Base-by-base conservation (phyloP, 805 yeast species). In the Saccharomycopsis javanensis region DNA sequence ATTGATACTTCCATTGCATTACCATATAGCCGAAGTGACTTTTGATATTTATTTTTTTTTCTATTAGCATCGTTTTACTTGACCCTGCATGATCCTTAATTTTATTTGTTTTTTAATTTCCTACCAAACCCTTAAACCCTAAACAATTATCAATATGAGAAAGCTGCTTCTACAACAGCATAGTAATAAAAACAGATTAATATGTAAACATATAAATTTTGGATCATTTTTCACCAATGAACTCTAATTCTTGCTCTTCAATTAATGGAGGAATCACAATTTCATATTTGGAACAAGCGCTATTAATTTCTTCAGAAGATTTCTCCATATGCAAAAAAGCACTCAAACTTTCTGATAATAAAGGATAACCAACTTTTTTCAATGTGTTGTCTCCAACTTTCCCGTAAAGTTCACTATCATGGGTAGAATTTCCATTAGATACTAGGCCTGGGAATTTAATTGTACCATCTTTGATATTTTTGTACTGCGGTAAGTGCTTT, bases 261-360 rank as follows among this genome's bases (percentile, higher is more conserved):
- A 61, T 61, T 60, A 77, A 69, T 37, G 70, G 68, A 1, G 86
- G 85, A 63, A 81, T 72, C 59, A 77, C 63, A 38, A 81, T 68
- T 64, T 80, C 82, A 65, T 80, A 81, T 42, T 68, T 76, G 42
- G 71, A 71, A 10, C 81, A 75, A 16, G 70, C 63, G 31, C 80
- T 75, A 3, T 68, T 66, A 6, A 69, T 64, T 53, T 75, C 71
- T 6, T 59, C 61, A 16, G 70, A 70, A 54, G 78, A 76, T 42
- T 68, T 67, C 63, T 81, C 85, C 54, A 81, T 79, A 60, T 78
- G 82, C 37, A 81, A 62, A 0, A 81, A 76, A 1, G 82, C 75
- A 10, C 79, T 79, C 57, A 81, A 68, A 3, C 79, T 68, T 56
- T 77, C 76, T 3, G 67, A 65, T 28, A 68, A 67, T 5, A 78